These are phyloP conservation scores for Alternaria sp. DNA, from an alignment of 2,329 filamentous ascomycete genomes.

Conservation along the genomic window DNA sequence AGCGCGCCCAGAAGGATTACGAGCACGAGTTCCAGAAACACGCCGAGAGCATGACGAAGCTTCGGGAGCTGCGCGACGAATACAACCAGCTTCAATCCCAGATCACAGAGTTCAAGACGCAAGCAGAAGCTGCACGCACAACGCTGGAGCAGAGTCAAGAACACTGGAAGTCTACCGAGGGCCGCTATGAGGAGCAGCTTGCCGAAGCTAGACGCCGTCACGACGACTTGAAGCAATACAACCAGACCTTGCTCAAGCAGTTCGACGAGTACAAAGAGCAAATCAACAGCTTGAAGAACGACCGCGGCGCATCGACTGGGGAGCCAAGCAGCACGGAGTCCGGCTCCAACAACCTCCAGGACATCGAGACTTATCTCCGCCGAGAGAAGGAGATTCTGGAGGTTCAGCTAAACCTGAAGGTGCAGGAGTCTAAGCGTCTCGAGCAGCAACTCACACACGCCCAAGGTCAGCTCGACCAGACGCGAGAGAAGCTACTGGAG, in stretches of 20 bases:
- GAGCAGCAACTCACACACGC: conserved; percentile 89
- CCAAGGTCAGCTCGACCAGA: conserved; percentile 86
- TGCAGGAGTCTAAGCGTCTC: conserved; percentile 84
- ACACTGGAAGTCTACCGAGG: conserved; percentile 84
- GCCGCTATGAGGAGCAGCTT: conserved; percentile 83
- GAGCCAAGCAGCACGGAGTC: conserved; percentile 61
- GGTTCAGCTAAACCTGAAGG: conserved; percentile 90
- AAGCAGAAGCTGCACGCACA: conserved; percentile 84
- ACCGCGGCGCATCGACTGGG: conserved; percentile 63
- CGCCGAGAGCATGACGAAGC: conserved; percentile 86
- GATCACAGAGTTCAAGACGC: conserved; percentile 73
- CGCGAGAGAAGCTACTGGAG: conserved; percentile 86
- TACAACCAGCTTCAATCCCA: conserved; percentile 83
- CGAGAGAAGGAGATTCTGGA: conserved; percentile 98
- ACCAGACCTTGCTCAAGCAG: conserved; percentile 87
- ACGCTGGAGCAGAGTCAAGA: conserved; percentile 80
- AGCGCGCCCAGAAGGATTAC: conserved; percentile 92
- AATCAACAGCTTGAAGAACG: conserved; percentile 79
- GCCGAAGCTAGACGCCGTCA: conserved; percentile 77
- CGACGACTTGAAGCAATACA: conserved; percentile 86
- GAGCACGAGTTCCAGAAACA: conserved; percentile 94
- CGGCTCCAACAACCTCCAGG: conserved; percentile 77
- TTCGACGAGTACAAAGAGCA: conserved; percentile 83
- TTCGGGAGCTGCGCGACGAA: conserved; percentile 80
- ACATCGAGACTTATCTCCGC: conserved; percentile 88